phyloP scores from a whole-genome alignment of 768 basidiomycete genomes.

The Phaeotremella fagi region DNA sequence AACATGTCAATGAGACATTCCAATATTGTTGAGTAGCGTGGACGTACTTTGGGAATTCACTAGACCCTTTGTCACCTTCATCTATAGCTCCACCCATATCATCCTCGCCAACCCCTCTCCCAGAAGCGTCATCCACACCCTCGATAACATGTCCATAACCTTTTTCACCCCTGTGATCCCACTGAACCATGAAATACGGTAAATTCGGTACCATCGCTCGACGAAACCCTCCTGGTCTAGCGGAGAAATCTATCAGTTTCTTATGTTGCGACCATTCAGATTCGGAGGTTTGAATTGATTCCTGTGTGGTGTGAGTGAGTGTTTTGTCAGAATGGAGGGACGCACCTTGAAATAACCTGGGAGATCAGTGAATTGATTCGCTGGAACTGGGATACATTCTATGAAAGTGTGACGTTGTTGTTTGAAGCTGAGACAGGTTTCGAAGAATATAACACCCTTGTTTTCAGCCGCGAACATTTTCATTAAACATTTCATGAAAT shows the following conservation, averaged over 20 bases:
- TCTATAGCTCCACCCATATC: constrained; percentile 61
- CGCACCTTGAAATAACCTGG: constrained; percentile 88
- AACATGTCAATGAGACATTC: neutral
- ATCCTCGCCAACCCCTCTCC: constrained; percentile 53
- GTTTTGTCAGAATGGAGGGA: constrained; percentile 3
- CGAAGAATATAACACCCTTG: constrained; percentile 91
- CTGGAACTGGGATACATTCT: constrained; percentile 88
- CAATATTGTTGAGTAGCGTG: neutral
- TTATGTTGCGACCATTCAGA: constrained; percentile 98
- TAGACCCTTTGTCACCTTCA: constrained; percentile 84
- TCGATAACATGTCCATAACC: constrained; percentile 99
- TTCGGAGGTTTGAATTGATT: constrained; percentile 89
- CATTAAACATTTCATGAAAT: constrained; percentile 89
- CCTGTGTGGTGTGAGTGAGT: constrained; percentile 52
- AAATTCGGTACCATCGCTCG: constrained; percentile 93
- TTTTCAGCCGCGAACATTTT: constrained; percentile 88
- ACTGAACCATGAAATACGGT: constrained; percentile 98
- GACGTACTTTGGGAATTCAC: constrained; percentile 77
- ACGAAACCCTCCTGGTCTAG: constrained; percentile 85
- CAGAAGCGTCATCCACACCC: constrained; percentile 65
- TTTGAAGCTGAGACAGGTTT: constrained; percentile 81
- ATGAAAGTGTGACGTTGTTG: constrained; percentile 87
- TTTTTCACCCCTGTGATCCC: constrained; percentile 95
- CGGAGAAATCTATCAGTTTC: constrained; percentile 89
- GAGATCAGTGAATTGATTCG: constrained; percentile 76